Conservation (phyloP, 768 basidiomycete species). For the Naganishia friedmannii region DNA sequence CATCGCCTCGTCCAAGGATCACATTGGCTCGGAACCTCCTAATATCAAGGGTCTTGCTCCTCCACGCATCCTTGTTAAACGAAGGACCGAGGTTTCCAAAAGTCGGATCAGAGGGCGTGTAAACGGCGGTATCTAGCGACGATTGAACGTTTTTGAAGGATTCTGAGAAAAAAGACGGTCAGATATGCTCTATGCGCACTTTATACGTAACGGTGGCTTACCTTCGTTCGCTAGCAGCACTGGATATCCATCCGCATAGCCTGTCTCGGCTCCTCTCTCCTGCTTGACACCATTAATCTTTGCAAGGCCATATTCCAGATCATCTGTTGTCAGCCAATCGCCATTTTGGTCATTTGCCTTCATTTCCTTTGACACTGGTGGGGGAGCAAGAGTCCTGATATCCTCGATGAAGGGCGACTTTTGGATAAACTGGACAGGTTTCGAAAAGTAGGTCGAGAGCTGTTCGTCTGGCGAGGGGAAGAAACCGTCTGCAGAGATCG, state of each 20-base stretch:
- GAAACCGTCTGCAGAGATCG: neutral
- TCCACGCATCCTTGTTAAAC: constrained; percentile 25
- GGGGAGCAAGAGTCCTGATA: neutral
- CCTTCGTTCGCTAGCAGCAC: constrained; percentile 29
- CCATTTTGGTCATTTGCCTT: neutral
- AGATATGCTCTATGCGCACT: neutral
- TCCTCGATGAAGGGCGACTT: constrained; percentile 7
- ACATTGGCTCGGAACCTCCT: constrained; percentile 28
- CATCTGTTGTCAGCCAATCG: constrained; percentile 10
- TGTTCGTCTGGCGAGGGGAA: constrained; percentile 13
- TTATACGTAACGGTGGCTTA: neutral
- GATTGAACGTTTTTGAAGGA: constrained; percentile 19
- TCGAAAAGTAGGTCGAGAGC: constrained; percentile 22
- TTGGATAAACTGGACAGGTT: constrained; percentile 16
- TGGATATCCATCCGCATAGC: constrained; percentile 31
- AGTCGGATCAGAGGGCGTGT: neutral
- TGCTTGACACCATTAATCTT: neutral
- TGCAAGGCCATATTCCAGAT: constrained; percentile 11
- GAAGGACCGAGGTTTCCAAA: constrained; percentile 21
- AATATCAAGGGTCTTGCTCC: constrained; percentile 1
- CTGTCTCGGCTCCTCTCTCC: constrained; percentile 14
- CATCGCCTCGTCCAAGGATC: constrained; percentile 14
- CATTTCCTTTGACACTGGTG: neutral
- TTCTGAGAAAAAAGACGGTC: neutral
- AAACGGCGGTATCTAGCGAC: neutral